Conservation (phyloP, 371 early-diverging fungal genomes). For the Nematocida ausubeli region DNA sequence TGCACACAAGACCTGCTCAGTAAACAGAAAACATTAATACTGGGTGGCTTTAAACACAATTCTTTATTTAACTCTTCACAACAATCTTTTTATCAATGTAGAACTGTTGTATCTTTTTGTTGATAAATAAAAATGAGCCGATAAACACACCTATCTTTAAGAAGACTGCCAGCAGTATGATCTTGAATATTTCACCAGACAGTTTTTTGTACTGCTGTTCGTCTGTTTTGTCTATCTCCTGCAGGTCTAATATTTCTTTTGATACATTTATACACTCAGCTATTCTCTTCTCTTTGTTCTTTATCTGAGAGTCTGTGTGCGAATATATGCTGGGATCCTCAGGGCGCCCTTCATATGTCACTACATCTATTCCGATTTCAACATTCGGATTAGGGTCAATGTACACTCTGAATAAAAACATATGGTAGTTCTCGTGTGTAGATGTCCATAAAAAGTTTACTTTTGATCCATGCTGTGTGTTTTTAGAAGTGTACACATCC, state of each 20-base stretch:
- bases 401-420: constrained; percentile 53
- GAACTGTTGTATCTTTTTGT: constrained; percentile 61
- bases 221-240: constrained; percentile 55
- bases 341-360: constrained; percentile 59
- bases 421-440: constrained; percentile 44
- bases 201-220: constrained; percentile 55
- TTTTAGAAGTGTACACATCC: constrained; percentile 44
- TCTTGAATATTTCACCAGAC: constrained; percentile 54
- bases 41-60: too few relatives aligned
- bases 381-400: constrained; percentile 4
- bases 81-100: constrained; percentile 63
- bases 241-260: constrained; percentile 59
- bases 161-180: constrained; percentile 53
- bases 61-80: constrained; percentile 30
- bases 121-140: constrained; percentile 60
- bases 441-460: constrained; percentile 60
- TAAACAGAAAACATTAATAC: too few relatives aligned
- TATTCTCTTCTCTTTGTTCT: constrained; percentile 57
- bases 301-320: constrained; percentile 61
- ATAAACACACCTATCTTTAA: constrained; percentile 60
- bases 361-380: constrained; percentile 50
- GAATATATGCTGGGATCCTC: constrained; percentile 61
- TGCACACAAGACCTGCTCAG: too few relatives aligned
- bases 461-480: constrained; percentile 46
- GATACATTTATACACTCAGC: constrained; percentile 53